Evolutionary conservation across 2,329 filamentous ascomycete species (phyloP), one percentile per base, ranked within the genome.

Genomic region (Rhynchosporium graminicola): DNA sequence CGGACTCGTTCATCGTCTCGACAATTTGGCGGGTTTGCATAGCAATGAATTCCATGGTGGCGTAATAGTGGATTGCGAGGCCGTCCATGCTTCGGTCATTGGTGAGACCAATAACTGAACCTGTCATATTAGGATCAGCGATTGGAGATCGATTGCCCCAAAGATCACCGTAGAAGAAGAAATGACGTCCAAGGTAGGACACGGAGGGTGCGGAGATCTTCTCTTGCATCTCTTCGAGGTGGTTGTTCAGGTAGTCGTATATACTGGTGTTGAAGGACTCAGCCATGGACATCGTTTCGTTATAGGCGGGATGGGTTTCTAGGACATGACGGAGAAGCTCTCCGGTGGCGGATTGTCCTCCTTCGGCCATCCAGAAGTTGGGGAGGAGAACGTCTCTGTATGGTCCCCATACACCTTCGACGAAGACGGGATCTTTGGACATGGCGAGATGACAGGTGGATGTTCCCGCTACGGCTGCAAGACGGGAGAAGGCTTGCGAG

Each of bases 141-240:
- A 99, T 85, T 1, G 95, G 95, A 26, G 92, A 97, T 46, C 95
- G 88, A 79, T 99, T 99, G 65, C 95, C 95, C 83, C 96, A 98
- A 3, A 98, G 83, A 74, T 99, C 95, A 67, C 95, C 95, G 76
- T 99, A 99, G 80, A 99, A 96, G 85, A 99, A 99, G 79, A 96
- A 90, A 77, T 99, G 94, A 8, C 94, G 90, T 12, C 87, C 92
- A 1, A 99, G 82, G 76, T 93, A 96, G 20, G 91, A 88, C 66
- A 98, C 84, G 58, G 86, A 87, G 0, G 93, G 93, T 2, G 91
- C 91, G 2, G 82, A 79, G 29, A 80, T 77, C 71, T 87, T 87
- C 70, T 88, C 83, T 29, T 84, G 84, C 80, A 98, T 83, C 69
- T 91, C 87, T 64, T 87, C 84, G 10, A 99, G 85, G 72, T 96